Evolutionary conservation across 2,329 filamentous ascomycete species (phyloP).

Genomic region (Fonsecaea pedrosoi): DNA sequence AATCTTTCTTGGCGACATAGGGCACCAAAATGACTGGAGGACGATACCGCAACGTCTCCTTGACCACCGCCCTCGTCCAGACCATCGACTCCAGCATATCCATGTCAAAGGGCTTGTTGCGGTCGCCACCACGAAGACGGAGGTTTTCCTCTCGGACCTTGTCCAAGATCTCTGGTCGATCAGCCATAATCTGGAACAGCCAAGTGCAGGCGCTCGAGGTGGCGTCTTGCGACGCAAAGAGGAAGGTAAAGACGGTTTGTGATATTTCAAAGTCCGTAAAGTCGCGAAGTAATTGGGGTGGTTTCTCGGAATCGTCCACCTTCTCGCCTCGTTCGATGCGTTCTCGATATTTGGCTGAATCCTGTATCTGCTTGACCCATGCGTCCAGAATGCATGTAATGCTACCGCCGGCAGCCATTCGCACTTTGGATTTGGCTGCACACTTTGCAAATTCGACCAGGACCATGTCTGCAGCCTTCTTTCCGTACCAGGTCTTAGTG

Average conservation of each 20-base stretch:
- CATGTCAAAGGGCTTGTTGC: constrained; percentile 73
- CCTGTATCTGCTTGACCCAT: constrained; percentile 88
- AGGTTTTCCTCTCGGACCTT: constrained; percentile 92
- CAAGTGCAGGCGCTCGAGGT: constrained; percentile 92
- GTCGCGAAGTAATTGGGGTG: constrained; percentile 78
- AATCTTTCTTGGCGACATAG: constrained; percentile 91
- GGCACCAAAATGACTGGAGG: constrained; percentile 98
- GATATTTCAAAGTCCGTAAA: constrained; percentile 92
- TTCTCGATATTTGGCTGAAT: constrained; percentile 81
- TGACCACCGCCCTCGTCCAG: constrained; percentile 90
- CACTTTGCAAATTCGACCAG: constrained; percentile 88
- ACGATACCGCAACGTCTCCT: constrained; percentile 89
- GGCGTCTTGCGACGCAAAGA: constrained; percentile 97
- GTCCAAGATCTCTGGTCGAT: constrained; percentile 89
- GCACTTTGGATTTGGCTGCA: constrained; percentile 88
- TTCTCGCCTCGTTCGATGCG: constrained; percentile 74
- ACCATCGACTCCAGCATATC: constrained; percentile 86
- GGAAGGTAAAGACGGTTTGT: constrained; percentile 92
- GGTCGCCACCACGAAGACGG: constrained; percentile 74
- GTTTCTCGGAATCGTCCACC: constrained; percentile 77
- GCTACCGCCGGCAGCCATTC: constrained; percentile 86
- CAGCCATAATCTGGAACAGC: constrained; percentile 92
- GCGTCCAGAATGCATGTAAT: constrained; percentile 93
- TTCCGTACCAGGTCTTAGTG: constrained; percentile 96
- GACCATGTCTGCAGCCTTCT: constrained; percentile 93